phyloP scores from a whole-genome alignment of 805 yeast species.

The Pichia rugopelliculosa region DNA sequence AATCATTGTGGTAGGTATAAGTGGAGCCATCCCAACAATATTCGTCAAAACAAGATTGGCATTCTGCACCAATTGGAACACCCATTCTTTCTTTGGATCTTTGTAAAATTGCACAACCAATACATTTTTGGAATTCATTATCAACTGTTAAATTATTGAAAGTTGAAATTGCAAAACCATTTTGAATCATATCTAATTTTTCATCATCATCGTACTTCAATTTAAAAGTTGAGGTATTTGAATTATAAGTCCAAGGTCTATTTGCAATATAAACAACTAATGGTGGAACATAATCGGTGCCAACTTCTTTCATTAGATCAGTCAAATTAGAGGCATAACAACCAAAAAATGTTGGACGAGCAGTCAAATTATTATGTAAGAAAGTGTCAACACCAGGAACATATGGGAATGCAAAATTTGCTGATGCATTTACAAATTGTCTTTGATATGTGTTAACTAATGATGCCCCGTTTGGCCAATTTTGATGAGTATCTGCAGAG shows the following conservation, averaged over 20 bases:
- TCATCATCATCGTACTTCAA: slow-evolving; percentile 54
- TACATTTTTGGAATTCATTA: slow-evolving; percentile 61
- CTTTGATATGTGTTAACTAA: slow-evolving; percentile 49
- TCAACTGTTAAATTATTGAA: slow-evolving; percentile 63
- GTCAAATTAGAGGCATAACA: slow-evolving; percentile 64
- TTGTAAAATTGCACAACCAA: slow-evolving; percentile 77
- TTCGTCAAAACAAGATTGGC: slow-evolving; percentile 58
- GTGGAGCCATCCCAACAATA: slow-evolving; percentile 52
- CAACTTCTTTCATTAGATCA: slow-evolving; percentile 33
- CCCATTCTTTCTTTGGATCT: slow-evolving; percentile 68
- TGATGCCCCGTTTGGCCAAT: slow-evolving; percentile 66
- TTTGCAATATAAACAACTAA: slow-evolving; percentile 74
- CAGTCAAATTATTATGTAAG: slow-evolving; percentile 49
- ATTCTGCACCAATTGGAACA: slow-evolving; percentile 55
- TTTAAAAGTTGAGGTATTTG: slow-evolving; percentile 70
- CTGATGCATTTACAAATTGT: slow-evolving; percentile 47
- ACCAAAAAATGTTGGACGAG: slow-evolving; percentile 76
- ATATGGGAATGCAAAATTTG: slow-evolving; percentile 65
- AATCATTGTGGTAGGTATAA: slow-evolving; percentile 11
- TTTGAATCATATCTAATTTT: slow-evolving; percentile 51
- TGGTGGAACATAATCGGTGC: slow-evolving; percentile 48
- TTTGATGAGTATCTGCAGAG: slow-evolving; percentile 51
- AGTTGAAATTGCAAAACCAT: slow-evolving; percentile 68
- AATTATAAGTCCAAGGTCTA: slow-evolving; percentile 51
- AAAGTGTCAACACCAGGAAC: slow-evolving; percentile 68